A percentile compares a stretch with the other conserved stretches of the same genome.
Evolutionary conservation across 768 basidiomycete species (phyloP).

Genomic region (Tephrocybe sp.): DNA sequence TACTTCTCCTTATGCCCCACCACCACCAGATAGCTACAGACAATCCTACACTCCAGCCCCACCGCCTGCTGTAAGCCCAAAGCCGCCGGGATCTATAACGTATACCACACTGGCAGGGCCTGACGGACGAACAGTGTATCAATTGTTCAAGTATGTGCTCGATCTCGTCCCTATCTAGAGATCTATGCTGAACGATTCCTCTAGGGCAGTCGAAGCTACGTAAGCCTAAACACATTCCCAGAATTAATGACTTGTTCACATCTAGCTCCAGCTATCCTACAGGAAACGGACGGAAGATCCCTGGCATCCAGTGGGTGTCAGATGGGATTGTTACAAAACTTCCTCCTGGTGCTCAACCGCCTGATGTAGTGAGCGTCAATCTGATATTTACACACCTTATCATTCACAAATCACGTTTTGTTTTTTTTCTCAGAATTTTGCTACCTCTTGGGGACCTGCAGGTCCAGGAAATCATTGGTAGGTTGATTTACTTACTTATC

Average conservation of each 20-base stretch:
- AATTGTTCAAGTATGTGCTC: slow-evolving; percentile 65
- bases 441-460: slow-evolving; percentile 52
- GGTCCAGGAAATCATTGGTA: slow-evolving; percentile 48
- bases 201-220: slow-evolving; percentile 63
- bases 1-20: slow-evolving; percentile 23
- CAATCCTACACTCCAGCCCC: slow-evolving; percentile 16
- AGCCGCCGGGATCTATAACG: slow-evolving; percentile 66
- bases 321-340: slow-evolving; percentile 63
- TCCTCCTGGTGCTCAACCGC: slow-evolving; percentile 59
- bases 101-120: slow-evolving; percentile 64
- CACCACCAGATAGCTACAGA: slow-evolving; percentile 11
- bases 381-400: slow-evolving; percentile 2
- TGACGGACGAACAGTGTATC: slow-evolving; percentile 64
- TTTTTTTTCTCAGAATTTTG: slow-evolving; percentile 46
- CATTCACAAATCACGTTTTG: neutral
- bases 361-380: slow-evolving; percentile 42
- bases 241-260: slow-evolving; percentile 16
- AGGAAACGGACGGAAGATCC: no score
- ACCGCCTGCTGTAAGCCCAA: slow-evolving; percentile 29
- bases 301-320: slow-evolving; percentile 65
- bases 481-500: slow-evolving; percentile 1
- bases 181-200: slow-evolving; percentile 18
- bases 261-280: neutral
- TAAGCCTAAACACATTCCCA: neutral
- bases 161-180: slow-evolving; percentile 5